Evolutionary conservation across 192 early-diverging fungal species (phyloP).

Genomic region (Haplosporangium gracile): DNA sequence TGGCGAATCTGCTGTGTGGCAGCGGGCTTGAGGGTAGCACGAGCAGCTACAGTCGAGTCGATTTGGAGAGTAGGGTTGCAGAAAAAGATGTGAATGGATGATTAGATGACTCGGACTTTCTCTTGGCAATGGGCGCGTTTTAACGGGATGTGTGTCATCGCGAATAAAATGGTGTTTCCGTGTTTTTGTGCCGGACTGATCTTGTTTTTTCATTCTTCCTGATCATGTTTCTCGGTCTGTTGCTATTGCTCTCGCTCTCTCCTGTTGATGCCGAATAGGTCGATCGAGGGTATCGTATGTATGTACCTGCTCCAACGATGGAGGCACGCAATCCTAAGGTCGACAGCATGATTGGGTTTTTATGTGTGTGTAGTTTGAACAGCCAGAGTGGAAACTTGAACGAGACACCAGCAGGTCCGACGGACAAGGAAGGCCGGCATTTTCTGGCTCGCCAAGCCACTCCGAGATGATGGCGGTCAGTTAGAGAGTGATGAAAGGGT

Average conservation of each 20-base stretch:
- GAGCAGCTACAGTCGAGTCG: constrained; percentile 22
- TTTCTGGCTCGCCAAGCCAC: background rate
- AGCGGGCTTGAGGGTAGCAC: constrained; percentile 33
- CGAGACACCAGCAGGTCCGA: background rate
- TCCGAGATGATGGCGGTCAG: constrained; percentile 7
- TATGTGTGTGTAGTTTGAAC: constrained; percentile 10
- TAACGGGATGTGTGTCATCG: background rate
- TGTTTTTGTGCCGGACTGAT: background rate
- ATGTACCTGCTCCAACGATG: constrained; percentile 37
- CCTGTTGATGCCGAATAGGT: background rate
- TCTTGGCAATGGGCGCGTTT: background rate
- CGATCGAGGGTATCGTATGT: background rate
- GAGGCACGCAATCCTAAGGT: constrained; percentile 52
- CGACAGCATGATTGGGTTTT: constrained; percentile 36
- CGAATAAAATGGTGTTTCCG: background rate
- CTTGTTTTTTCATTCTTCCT: background rate
- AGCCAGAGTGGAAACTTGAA: background rate
- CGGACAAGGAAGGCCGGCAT: background rate
- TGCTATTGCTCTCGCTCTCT: too few species aligned
- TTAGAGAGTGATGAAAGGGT: background rate
- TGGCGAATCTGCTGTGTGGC: constrained; percentile 52
- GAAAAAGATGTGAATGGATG: background rate
- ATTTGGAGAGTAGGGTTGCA: background rate
- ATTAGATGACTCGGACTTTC: background rate
- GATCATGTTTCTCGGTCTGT: background rate